Evolutionary conservation across 805 yeast species (phyloP), one percentile per base, ranked within the genome.

Genomic region (Wickerhamomyces hampshirensis): DNA sequence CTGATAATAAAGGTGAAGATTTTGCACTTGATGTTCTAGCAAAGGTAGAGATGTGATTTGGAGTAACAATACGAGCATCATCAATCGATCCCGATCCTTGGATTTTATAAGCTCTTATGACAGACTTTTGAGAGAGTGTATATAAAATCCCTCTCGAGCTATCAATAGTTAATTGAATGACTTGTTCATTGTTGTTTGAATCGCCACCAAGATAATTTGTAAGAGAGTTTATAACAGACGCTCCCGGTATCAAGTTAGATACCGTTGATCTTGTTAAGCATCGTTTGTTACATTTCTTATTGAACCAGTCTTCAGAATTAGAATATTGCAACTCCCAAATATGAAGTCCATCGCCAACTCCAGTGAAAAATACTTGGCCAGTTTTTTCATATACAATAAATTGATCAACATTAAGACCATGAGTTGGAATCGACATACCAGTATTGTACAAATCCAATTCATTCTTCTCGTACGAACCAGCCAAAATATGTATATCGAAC

Each of bases 261-360:
- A 80, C 58, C 0, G 68, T 79, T 46, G 75, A 75, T 60, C 76
- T 78, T 30, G 97, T 87, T 37, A 85, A 69, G 56, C 97, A 87
- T 28, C 81, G 77, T 58, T 88, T 88, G 48, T 77, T 77, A 53
- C 95, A 84, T 50, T 80, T 84, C 52, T 84, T 81, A 44, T 80
- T 77, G 56, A 87, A 87, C 85, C 96, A 91, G 37, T 85, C 81
- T 32, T 87, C 93, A 18, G 83, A 73, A 46, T 80, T 83, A 5
- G 89, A 73, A 56, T 93, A 93, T 40, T 77, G 80, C 37, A 93
- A 65, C 54, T 86, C 91, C 96, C 96, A 93, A 29, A 93, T 69
- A 48, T 89, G 78, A 26, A 69, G 62, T 2, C 88, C 91, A 46
- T 84, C 87, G 15, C 80, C 77, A 28, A 71, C 72, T n/a, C 95